These are phyloP conservation scores for Plantago major DNA, from an alignment of 257 asterid genomes.

Conservation along the genomic window DNA sequence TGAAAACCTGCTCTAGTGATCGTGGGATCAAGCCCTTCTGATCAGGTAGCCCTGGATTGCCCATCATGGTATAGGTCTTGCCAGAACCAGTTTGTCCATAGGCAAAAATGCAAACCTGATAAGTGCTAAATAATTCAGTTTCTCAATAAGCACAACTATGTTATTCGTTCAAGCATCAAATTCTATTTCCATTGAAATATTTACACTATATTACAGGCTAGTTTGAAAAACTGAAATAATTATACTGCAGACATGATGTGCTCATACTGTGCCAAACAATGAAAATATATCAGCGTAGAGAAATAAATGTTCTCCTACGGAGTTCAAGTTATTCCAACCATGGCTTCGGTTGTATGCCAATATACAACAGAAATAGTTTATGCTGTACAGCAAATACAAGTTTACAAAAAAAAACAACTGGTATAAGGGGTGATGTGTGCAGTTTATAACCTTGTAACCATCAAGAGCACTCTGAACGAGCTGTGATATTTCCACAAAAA, in stretches of 20 bases:
- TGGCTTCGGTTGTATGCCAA: no score
- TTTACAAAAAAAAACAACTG: background rate
- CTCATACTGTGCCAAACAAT: no score
- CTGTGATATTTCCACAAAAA: constrained; percentile 91
- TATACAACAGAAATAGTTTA: no score
- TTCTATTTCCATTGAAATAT: background rate
- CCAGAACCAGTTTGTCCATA: constrained; percentile 99
- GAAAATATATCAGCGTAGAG: no score
- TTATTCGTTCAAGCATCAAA: background rate
- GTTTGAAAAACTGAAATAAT: no score
- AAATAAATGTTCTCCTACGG: no score
- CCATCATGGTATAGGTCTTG: constrained; percentile 98
- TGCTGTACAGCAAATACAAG: background rate
- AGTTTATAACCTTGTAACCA: constrained; percentile 73
- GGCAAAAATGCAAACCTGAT: constrained; percentile 94
- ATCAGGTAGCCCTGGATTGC: constrained; percentile 57
- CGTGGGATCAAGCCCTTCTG: constrained; percentile 93
- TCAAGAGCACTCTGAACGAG: constrained; percentile 99
- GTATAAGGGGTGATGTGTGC: constrained; percentile 2
- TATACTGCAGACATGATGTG: no score
- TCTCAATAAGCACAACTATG: background rate
- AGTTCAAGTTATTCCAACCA: no score
- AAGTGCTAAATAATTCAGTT: constrained; percentile 14
- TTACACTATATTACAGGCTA: background rate
- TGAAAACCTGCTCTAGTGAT: constrained; percentile 83